Evolutionary conservation across 768 basidiomycete genomes (phyloP).

Genomic region (Tulasnella sp.): DNA sequence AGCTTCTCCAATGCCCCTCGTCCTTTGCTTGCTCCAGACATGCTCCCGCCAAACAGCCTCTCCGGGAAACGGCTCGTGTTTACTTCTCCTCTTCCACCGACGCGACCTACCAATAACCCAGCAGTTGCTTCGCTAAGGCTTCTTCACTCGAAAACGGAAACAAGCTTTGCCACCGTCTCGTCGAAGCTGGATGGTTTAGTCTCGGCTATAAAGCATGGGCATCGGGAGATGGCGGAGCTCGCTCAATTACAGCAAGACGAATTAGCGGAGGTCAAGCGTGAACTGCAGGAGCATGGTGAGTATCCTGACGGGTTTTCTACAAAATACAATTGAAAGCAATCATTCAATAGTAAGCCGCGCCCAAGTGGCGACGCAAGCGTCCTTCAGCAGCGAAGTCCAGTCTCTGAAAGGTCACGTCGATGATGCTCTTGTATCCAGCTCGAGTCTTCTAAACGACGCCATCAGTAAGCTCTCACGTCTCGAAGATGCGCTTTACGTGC

Average conservation of each 20-base stretch:
- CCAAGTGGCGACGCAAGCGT: background rate
- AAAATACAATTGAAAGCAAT: background rate
- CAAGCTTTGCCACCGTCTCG: background rate
- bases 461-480: background rate
- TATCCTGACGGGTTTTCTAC: background rate
- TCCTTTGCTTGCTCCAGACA: background rate
- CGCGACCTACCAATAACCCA: background rate
- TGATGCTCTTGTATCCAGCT: background rate
- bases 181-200: background rate
- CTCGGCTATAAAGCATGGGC: background rate
- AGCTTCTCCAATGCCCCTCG: background rate
- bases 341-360: background rate
- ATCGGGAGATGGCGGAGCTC: background rate
- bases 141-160: background rate
- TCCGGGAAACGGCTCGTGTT: background rate
- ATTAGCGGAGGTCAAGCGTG: slow-evolving; percentile 3
- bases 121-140: background rate
- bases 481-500: background rate
- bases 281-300: slow-evolving; percentile 3
- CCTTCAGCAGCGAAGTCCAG: background rate
- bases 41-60: background rate
- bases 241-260: background rate
- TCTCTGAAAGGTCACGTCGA: background rate
- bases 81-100: background rate
- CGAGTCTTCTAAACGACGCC: background rate